Evolutionary conservation across 1,284 basidiomycete genomes (phyloP).

Genomic region (Trichosporon coremiiforme): DNA sequence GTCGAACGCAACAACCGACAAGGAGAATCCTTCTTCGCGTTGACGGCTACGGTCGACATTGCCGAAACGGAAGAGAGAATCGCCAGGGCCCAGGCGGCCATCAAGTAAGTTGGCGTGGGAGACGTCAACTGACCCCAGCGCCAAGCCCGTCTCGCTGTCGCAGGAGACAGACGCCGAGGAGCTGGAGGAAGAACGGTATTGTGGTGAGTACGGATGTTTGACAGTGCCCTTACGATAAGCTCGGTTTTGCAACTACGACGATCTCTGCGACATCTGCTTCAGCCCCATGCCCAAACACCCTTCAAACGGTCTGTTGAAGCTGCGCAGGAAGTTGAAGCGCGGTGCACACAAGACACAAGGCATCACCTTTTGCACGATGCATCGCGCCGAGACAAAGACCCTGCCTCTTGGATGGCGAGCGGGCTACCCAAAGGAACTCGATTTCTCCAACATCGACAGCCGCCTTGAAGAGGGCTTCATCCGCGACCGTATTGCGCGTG

Average conservation of each 20-base stretch:
- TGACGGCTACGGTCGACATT: not conserved
- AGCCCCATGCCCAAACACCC: constrained; percentile 35
- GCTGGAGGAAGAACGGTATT: constrained; percentile 20
- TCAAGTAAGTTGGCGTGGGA: not conserved
- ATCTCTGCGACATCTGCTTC: constrained; percentile 35
- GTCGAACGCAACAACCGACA: not conserved
- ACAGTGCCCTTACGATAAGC: not conserved
- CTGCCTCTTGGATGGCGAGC: constrained; percentile 46
- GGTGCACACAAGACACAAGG: not conserved
- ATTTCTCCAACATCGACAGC: constrained; percentile 37
- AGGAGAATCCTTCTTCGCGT: constrained; percentile 6
- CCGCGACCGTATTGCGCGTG: constrained; percentile 33
- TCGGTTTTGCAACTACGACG: constrained; percentile 11
- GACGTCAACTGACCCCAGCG: not conserved
- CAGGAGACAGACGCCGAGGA: constrained; percentile 1
- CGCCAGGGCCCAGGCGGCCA: constrained; percentile 12
- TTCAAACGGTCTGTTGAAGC: constrained; percentile 27
- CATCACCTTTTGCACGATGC: constrained; percentile 43
- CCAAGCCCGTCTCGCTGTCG: not conserved
- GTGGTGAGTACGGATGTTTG: constrained; percentile 1
- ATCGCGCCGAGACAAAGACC: constrained; percentile 43
- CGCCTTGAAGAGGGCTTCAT: constrained; percentile 41
- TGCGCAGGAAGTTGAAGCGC: not conserved
- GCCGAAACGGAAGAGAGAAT: not conserved
- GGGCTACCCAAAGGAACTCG: constrained; percentile 46